phyloP scores from a whole-genome alignment of 1,139 yeast genomes.

The Sugiyamaella neomexicana region DNA sequence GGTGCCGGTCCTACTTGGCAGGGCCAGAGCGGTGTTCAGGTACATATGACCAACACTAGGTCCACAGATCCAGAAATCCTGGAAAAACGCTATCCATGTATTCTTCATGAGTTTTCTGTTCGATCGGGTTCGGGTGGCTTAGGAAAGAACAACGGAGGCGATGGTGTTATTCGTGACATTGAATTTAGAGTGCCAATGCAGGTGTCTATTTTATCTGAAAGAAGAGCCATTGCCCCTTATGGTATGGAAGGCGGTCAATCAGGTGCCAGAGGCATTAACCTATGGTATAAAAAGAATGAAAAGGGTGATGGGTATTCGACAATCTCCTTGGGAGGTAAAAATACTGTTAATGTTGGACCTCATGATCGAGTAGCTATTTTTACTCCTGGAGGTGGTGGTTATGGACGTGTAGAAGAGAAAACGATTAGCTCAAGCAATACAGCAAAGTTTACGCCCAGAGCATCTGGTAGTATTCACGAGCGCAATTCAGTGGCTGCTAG shows the following conservation, averaged over 20 bases:
- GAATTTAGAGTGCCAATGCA: constrained; percentile 57
- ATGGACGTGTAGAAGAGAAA: constrained; percentile 29
- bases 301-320: constrained; percentile 32
- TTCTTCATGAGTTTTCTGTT: constrained; percentile 56
- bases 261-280: constrained; percentile 60
- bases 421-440: background rate
- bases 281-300: constrained; percentile 46
- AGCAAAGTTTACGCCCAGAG: constrained; percentile 17
- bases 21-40: constrained; percentile 65
- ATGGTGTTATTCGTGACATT: constrained; percentile 62
- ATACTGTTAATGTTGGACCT: constrained; percentile 48
- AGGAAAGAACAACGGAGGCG: constrained; percentile 58
- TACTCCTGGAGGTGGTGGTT: constrained; percentile 54
- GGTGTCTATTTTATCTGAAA: constrained; percentile 60
- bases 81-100: constrained; percentile 65
- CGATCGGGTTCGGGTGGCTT: constrained; percentile 58
- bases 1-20: constrained; percentile 68
- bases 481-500: constrained; percentile 9
- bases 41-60: constrained; percentile 70
- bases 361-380: constrained; percentile 58
- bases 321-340: constrained; percentile 59
- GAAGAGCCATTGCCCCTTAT: constrained; percentile 60
- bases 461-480: constrained; percentile 19
- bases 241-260: constrained; percentile 61
- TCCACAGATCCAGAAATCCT: constrained; percentile 70